phyloP scores from a whole-genome alignment of 176 grass and related monocot species.

The Oryza longistaminata region DNA sequence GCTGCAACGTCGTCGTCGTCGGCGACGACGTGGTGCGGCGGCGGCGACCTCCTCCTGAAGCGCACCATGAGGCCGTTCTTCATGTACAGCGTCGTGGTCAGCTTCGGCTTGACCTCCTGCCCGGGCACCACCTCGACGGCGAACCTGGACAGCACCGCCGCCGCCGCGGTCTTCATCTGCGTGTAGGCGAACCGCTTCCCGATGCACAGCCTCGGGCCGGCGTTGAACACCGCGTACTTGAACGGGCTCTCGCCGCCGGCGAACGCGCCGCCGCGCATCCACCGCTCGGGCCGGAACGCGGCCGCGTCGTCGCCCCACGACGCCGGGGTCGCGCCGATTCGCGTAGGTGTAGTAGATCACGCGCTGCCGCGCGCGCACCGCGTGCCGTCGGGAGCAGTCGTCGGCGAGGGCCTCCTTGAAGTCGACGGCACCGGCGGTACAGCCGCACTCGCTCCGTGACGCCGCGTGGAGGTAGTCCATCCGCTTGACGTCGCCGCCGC shows the following conservation, averaged over 20 bases:
- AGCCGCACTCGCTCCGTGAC: constrained; percentile 78
- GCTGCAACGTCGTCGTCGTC: no score
- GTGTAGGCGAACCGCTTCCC: constrained; percentile 87
- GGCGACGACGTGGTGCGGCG: neutral
- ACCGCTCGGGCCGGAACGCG: constrained; percentile 72
- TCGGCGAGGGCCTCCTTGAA: constrained; percentile 81
- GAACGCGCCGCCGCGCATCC: constrained; percentile 51
- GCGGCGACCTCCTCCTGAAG: neutral
- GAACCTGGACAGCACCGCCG: constrained; percentile 60
- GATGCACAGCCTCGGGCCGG: constrained; percentile 76
- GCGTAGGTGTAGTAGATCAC: constrained; percentile 85
- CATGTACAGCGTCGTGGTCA: neutral
- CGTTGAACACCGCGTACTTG: constrained; percentile 90
- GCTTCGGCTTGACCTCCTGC: constrained; percentile 49
- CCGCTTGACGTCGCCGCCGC: constrained; percentile 37
- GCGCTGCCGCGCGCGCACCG: constrained; percentile 49
- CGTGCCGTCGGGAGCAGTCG: constrained; percentile 77
- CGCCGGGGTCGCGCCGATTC: constrained; percentile 57
- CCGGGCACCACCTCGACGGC: constrained; percentile 53
- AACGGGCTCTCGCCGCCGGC: constrained; percentile 62
- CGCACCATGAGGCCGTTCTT: neutral
- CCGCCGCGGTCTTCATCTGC: constrained; percentile 87
- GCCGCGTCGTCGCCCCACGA: constrained; percentile 64
- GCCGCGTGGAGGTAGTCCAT: constrained; percentile 92
- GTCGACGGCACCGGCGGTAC: constrained; percentile 76